phyloP scores from a whole-genome alignment of 306 rosid species.

The Cicer judaicum region DNA sequence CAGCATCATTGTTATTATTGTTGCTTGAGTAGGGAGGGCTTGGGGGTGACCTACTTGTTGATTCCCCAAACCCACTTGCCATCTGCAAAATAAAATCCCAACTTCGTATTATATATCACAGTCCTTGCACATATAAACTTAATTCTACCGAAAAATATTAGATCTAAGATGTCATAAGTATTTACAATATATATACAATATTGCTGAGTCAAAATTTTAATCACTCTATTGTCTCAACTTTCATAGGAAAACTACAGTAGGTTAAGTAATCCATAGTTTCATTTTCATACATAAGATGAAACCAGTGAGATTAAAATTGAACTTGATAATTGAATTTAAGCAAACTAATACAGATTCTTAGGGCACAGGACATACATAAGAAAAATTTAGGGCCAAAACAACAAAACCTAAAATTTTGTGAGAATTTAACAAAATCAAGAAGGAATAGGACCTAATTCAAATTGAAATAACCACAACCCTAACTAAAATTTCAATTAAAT shows the following conservation, averaged over 20 bases:
- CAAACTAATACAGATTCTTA: not conserved
- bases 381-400: not conserved
- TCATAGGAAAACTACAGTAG: slow-evolving; percentile 4
- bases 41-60: slow-evolving; percentile 69
- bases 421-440: slow-evolving; percentile 18
- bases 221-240: slow-evolving; percentile 1
- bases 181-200: not conserved
- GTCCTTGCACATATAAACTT: slow-evolving; percentile 23
- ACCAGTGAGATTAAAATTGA: not conserved
- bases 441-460: not conserved
- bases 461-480: slow-evolving; percentile 6
- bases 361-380: not conserved
- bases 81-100: slow-evolving; percentile 49
- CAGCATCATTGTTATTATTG: slow-evolving; percentile 60
- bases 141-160: not conserved
- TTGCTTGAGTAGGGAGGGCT: slow-evolving; percentile 61
- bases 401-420: not conserved
- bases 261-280: slow-evolving; percentile 7
- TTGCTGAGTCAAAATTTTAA: slow-evolving; percentile 8
- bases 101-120: slow-evolving; percentile 31
- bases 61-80: slow-evolving; percentile 80
- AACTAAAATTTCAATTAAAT: not conserved
- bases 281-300: not conserved
- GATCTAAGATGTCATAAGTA: not conserved
- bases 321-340: slow-evolving; percentile 4